Percentiles rank a stretch among this genome's conserved stretches.
Conservation (phyloP, 164 flowering plant genomes). For the Liquidambar formosana region DNA sequence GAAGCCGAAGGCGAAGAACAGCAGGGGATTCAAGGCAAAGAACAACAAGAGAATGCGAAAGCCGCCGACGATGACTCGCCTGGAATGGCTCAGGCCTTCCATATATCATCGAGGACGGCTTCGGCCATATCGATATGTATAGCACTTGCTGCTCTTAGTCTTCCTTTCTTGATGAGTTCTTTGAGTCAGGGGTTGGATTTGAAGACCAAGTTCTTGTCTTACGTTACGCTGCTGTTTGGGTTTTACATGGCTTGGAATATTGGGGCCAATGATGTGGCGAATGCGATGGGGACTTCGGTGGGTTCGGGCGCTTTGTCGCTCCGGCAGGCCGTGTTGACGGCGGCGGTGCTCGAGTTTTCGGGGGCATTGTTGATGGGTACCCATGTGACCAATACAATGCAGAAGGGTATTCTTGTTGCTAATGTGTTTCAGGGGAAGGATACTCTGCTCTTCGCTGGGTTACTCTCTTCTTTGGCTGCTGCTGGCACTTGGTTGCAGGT, state of each 20-base stretch:
- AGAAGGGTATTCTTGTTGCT: slow-evolving; percentile 90
- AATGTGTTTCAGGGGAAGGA: slow-evolving; percentile 86
- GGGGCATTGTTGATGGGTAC: slow-evolving; percentile 94
- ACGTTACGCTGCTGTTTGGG: slow-evolving; percentile 71
- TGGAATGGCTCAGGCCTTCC: slow-evolving; percentile 85
- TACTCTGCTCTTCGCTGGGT: slow-evolving; percentile 80
- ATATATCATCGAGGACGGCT: slow-evolving; percentile 70
- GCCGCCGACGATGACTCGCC: slow-evolving; percentile 27
- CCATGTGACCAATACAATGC: slow-evolving; percentile 96
- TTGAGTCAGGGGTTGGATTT: slow-evolving; percentile 52
- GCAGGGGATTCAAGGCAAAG: slow-evolving; percentile 3
- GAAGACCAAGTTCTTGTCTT: slow-evolving; percentile 68
- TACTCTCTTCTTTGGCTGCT: slow-evolving; percentile 92
- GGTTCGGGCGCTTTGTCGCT: slow-evolving; percentile 90
- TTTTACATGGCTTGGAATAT: slow-evolving; percentile 99
- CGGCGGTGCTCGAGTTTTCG: slow-evolving; percentile 87
- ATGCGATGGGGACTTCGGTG: slow-evolving; percentile 98
- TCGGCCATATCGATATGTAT: slow-evolving; percentile 63
- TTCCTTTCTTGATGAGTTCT: slow-evolving; percentile 66
- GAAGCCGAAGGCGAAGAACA: slow-evolving; percentile 45
- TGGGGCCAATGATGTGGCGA: slow-evolving; percentile 97
- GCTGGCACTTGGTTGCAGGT: slow-evolving; percentile 99
- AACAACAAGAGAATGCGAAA: slow-evolving; percentile 7
- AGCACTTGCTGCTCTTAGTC: slow-evolving; percentile 58
- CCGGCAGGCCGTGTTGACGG: slow-evolving; percentile 86